These are phyloP conservation scores for Fomes fomentarius DNA, from an alignment of 1,284 basidiomycete genomes.

Conservation along the genomic window DNA sequence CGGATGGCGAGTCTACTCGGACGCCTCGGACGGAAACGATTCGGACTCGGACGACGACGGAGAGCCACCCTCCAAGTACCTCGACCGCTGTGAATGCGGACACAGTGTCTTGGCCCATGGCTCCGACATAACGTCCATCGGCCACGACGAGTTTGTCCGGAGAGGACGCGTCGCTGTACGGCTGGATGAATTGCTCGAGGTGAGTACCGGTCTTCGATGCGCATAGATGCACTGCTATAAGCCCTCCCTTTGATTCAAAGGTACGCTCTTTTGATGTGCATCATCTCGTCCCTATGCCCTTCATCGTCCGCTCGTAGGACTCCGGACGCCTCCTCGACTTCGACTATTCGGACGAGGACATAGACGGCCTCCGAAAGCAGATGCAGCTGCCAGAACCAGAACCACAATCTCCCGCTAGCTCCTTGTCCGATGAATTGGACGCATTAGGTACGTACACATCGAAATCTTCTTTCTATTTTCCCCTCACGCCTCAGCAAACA, in stretches of 20 bases:
- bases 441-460: conserved; percentile 37
- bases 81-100: conserved; percentile 74
- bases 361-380: conserved; percentile 73
- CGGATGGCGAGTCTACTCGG: conserved; percentile 56
- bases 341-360: conserved; percentile 70
- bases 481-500: not conserved
- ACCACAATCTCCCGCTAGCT: conserved; percentile 50
- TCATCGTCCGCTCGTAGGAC: conserved; percentile 52
- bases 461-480: conserved; percentile 34
- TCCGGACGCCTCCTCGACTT: conserved; percentile 78
- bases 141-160: conserved; percentile 65
- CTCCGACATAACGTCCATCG: conserved; percentile 61
- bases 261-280: not conserved
- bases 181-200: conserved; percentile 86
- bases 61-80: conserved; percentile 46
- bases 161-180: conserved; percentile 79
- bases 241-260: conserved; percentile 1
- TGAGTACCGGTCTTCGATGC: conserved; percentile 37
- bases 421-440: conserved; percentile 35
- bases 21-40: conserved; percentile 46
- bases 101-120: conserved; percentile 74
- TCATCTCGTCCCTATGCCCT: not conserved
- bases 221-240: not conserved
- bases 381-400: conserved; percentile 50
- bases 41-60: conserved; percentile 68